phyloP scores from a whole-genome alignment of 345 rosid species.

The Boechera divaricarpa region DNA sequence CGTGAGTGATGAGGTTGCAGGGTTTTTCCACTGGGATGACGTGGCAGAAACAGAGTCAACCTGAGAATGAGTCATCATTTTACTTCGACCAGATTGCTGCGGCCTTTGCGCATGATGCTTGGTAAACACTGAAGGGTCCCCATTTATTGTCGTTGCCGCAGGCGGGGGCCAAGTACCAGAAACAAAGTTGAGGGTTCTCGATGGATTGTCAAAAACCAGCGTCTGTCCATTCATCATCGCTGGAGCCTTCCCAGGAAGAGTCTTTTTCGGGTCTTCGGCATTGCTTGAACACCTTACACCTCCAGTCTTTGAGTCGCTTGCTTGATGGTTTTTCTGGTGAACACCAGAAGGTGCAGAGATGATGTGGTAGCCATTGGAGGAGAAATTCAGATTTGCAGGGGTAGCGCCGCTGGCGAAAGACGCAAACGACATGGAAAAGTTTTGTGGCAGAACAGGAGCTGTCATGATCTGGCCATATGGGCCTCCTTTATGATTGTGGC shows the following conservation, averaged over 20 bases:
- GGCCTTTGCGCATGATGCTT: constrained; percentile 50
- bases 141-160: constrained; percentile 30
- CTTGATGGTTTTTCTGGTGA: constrained; percentile 52
- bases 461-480: constrained; percentile 50
- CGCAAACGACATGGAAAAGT: constrained; percentile 57
- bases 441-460: constrained; percentile 52
- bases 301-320: constrained; percentile 53
- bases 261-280: constrained; percentile 49
- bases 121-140: constrained; percentile 41
- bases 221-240: constrained; percentile 47
- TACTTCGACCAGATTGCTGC: constrained; percentile 50
- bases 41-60: constrained; percentile 39
- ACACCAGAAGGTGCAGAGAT: constrained; percentile 44
- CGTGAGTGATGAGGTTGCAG: constrained; percentile 35
- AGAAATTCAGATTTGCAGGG: constrained; percentile 54
- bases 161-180: constrained; percentile 60
- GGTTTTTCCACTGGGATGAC: constrained; percentile 52
- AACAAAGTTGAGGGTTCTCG: constrained; percentile 55
- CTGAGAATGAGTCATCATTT: constrained; percentile 40
- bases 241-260: constrained; percentile 45
- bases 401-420: constrained; percentile 48
- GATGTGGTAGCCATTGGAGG: constrained; percentile 56
- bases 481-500: constrained; percentile 42
- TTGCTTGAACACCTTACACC: constrained; percentile 44
- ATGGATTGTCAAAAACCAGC: constrained; percentile 58